Evolutionary conservation across 1,284 basidiomycete genomes (phyloP).

Genomic region (Pyrrhoderma lamaoense): DNA sequence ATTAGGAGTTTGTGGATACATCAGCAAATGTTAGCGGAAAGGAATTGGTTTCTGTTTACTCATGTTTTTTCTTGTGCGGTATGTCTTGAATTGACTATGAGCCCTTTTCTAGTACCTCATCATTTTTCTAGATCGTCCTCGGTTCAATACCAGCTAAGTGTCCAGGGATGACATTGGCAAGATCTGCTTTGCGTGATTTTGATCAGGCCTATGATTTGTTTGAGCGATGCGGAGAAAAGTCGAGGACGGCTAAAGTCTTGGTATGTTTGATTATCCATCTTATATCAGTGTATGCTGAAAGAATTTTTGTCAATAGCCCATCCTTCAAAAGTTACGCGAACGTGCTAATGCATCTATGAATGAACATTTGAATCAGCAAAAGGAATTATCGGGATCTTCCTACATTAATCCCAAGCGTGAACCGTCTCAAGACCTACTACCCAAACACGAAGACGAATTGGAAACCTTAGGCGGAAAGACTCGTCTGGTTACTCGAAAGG

Average conservation of each 20-base stretch:
- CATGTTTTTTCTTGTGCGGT: conserved; percentile 69
- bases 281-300: background rate
- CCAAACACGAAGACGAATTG: conserved; percentile 47
- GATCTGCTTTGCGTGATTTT: conserved; percentile 54
- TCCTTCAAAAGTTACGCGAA: conserved; percentile 48
- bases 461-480: conserved; percentile 54
- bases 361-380: conserved; percentile 22
- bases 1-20: conserved; percentile 57
- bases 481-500: conserved; percentile 47
- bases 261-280: conserved; percentile 32
- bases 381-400: conserved; percentile 23
- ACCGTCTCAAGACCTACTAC: conserved; percentile 12
- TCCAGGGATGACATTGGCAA: conserved; percentile 51
- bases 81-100: conserved; percentile 25
- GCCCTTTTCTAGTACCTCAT: conserved; percentile 4
- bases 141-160: conserved; percentile 58
- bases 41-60: conserved; percentile 67
- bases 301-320: conserved; percentile 35
- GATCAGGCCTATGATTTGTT: conserved; percentile 56
- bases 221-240: conserved; percentile 38
- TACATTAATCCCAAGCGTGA: conserved; percentile 19
- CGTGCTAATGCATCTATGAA: conserved; percentile 37
- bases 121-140: conserved; percentile 46
- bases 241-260: conserved; percentile 50
- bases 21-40: conserved; percentile 54